phyloP scores from a whole-genome alignment of 2,329 filamentous ascomycete genomes.

The Talaromyces sp. region DNA sequence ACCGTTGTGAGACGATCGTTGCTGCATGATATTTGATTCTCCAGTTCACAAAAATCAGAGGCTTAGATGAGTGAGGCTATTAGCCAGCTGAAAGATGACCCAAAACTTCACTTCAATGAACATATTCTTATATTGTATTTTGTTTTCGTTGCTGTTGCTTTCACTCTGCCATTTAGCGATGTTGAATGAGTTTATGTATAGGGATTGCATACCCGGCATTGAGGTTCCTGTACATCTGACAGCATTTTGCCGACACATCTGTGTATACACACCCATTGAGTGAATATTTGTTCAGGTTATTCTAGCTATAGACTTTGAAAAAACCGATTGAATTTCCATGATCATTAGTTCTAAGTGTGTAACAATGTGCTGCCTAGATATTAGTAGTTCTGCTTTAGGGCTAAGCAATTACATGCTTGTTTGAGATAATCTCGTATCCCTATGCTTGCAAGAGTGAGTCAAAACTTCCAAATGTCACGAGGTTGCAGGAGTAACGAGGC shows the following conservation, averaged over 20 bases:
- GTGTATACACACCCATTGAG: not conserved
- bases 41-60: not conserved
- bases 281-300: too few species aligned
- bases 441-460: too few species aligned
- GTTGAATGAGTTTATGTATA: not conserved
- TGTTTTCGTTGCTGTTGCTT: not conserved
- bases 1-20: conserved; percentile 5
- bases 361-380: not conserved
- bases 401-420: too few species aligned
- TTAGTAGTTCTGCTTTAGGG: not conserved
- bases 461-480: too few species aligned
- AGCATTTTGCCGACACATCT: not conserved
- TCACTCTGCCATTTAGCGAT: not conserved
- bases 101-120: conserved; percentile 11
- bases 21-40: conserved; percentile 7
- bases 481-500: too few species aligned
- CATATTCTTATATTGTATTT: not conserved
- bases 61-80: not conserved
- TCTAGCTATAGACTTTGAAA: not conserved
- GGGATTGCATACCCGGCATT: not conserved
- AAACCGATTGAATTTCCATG: not conserved
- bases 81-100: not conserved
- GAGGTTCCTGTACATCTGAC: not conserved
- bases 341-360: not conserved
- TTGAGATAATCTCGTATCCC: too few species aligned